These are phyloP conservation scores for Phytophthora multivora DNA, from an alignment of 352 stramenopile genomes.

Conservation along the genomic window DNA sequence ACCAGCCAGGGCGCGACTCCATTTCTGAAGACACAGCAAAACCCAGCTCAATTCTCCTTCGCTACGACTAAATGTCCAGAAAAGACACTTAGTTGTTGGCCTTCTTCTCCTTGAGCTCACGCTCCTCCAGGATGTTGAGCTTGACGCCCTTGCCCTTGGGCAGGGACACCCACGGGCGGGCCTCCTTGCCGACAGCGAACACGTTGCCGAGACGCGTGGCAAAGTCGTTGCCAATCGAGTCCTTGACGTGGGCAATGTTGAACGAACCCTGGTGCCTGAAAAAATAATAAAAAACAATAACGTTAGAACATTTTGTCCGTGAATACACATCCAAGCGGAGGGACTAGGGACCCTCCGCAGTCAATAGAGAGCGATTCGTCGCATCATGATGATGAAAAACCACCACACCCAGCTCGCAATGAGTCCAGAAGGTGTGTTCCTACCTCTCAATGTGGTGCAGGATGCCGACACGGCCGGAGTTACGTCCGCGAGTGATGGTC, in stretches of 20 bases:
- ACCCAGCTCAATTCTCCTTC: constrained; percentile 2
- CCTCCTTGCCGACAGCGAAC: constrained; percentile 96
- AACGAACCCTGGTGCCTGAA: constrained; percentile 98
- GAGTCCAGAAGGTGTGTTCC: constrained; percentile 90
- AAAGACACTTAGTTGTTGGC: constrained; percentile 60
- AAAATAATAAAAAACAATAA: constrained; percentile 17
- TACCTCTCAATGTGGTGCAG: constrained; percentile 97
- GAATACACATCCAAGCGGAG: not conserved
- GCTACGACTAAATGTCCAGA: constrained; percentile 14
- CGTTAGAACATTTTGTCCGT: constrained; percentile 17
- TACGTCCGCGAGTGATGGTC: constrained; percentile 97
- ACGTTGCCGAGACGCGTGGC: constrained; percentile 97
- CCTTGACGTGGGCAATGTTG: constrained; percentile 99
- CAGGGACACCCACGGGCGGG: constrained; percentile 94
- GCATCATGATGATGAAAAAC: constrained; percentile 25
- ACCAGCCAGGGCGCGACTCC: constrained; percentile 14
- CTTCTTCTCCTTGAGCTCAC: constrained; percentile 77
- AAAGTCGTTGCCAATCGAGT: constrained; percentile 97
- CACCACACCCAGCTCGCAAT: constrained; percentile 90
- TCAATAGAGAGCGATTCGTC: no score
- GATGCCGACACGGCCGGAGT: constrained; percentile 96
- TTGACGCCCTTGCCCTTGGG: constrained; percentile 99
- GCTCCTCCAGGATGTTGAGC: constrained; percentile 98
- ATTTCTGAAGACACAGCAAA: constrained; percentile 22
- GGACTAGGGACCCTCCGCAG: not conserved